Evolutionary conservation across 2,329 filamentous ascomycete species (phyloP), one percentile per base, ranked within the genome.

Genomic region (Trichoderma lentiforme): DNA sequence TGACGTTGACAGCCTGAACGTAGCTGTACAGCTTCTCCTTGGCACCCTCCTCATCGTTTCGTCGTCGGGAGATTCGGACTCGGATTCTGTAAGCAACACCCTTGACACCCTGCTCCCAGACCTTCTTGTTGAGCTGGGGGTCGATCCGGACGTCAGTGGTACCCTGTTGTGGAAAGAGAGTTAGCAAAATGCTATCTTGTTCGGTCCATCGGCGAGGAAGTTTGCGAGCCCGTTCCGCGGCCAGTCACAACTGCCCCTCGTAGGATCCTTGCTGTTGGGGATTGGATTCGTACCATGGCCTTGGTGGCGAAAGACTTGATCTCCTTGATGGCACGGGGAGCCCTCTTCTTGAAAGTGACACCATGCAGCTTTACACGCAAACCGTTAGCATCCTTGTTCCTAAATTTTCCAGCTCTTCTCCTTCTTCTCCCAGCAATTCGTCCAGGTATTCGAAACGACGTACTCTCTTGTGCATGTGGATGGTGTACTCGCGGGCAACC

Each of bases 21-120:
- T 97, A 98, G 86, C 93, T 96, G 92, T 98, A 99, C 78, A 99
- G 92, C 91, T 97, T 97, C 91, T 99, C 94, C 90, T 97, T 97
- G 84, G 97, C 96, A 82, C 93, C 94, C 88, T 99, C 96, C 90
- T 98, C 96, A 86, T 99, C 96, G 88, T 99, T 99, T 91, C 96
- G 94, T 92, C 97, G 97, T 87, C 96, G 94, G 83, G 94, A 97
- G 88, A 99, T 98, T 87, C 97, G 94, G 83, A 99, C 91, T 82
- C 96, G 95, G 81, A 99, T 90, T 86, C 97, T 92, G 93, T 92
- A 98, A 79, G 95, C 94, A 79, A 98, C 95, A 82, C 96, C 97
- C 93, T 98, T 99, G 89, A 99, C 91, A 86, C 96, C 96, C 83
- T 92, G 89, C 88, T 99, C 96, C 96, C 96, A 99, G 85, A 99